Conservation (phyloP, 2,329 filamentous ascomycete genomes). For the Colletotrichum musae region DNA sequence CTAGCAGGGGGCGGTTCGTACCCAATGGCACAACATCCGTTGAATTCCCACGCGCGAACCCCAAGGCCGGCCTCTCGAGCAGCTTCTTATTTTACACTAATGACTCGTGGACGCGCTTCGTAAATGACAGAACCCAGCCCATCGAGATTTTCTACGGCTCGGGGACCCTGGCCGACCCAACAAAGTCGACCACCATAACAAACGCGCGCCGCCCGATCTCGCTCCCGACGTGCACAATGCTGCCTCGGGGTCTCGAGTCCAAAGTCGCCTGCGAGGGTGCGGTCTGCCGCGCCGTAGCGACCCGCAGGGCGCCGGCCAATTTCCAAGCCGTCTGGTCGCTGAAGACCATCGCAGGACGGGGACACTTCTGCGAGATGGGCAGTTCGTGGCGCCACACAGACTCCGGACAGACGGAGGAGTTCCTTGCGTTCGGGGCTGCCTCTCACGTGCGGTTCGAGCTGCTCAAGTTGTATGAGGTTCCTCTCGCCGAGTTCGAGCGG, state of each 20-base stretch:
- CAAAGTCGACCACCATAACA: no score
- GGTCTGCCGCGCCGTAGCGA: no score
- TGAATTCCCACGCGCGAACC: not conserved
- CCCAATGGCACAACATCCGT: not conserved
- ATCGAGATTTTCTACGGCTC: not conserved
- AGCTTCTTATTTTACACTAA: no score
- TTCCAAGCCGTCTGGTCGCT: no score
- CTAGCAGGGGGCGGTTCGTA: no score
- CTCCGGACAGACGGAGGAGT: not conserved
- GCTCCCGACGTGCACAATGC: no score
- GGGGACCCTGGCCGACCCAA: no score
- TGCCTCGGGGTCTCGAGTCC: no score
- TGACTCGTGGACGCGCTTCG: not conserved
- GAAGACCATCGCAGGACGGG: not conserved
- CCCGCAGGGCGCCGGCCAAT: no score
- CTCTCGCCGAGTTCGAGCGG: not conserved
- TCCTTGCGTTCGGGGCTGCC: not conserved
- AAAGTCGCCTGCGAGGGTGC: no score
- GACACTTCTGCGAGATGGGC: conserved; percentile 8
- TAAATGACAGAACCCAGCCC: not conserved
- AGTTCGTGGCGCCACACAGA: not conserved
- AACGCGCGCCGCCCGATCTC: no score
- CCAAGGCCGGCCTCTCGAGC: not conserved
- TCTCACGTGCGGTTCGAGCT: not conserved
- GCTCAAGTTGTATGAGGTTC: not conserved